Evolutionary conservation across 2,329 filamentous ascomycete genomes (phyloP), one percentile per base, ranked within the genome.

Genomic region (Fusarium mundagurra): DNA sequence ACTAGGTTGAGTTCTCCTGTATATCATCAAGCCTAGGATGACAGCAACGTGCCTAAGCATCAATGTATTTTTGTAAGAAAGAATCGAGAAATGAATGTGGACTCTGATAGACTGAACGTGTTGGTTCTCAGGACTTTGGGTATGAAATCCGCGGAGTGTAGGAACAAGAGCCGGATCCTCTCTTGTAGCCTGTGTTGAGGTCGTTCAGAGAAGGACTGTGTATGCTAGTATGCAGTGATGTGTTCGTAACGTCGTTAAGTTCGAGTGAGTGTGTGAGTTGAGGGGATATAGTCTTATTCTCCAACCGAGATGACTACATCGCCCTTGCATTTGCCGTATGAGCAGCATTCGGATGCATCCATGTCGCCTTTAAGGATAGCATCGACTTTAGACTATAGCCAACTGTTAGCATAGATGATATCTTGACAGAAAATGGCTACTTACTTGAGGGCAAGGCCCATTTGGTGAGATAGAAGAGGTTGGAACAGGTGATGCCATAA

Each of bases 241-340:
- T 57, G n/a, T 66, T 78, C 76, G 48, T 78, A 69, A 73, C 47
- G 51, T 78, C 76, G 67, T 78, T 59, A 68, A 55, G 41, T 61
- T 64, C 69, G 47, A 27, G 58, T 51, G 33, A 45, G 22, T 29
- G 59, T 53, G 60, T 38, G 17, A 33, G 53, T 61, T 29, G 57
- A 62, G n/a, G 44, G 31, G 16, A 33, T 60, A 12, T 45, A 44
- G 33, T 43, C 18, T 74, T 75, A 50, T 76, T 78, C 83, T 61
- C 81, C 83, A 78, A 87, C 86, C 16, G 83, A 82, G 59, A 87
- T 76, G 48, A 88, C 85, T 54, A 88, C 85, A 67, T 87, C 84
- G 61, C 84, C 84, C 63, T 86, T 85, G 80, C 87, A 89, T 39
- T 81, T 81, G 57, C 88, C 87, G 70, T 89, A 88, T n/a, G 85